Percentiles rank a stretch among this genome's conserved stretches.
These are phyloP conservation scores for Paramecium tetraurelia DNA, from an alignment of 73 alveolate genomes.

Conservation along the genomic window DNA sequence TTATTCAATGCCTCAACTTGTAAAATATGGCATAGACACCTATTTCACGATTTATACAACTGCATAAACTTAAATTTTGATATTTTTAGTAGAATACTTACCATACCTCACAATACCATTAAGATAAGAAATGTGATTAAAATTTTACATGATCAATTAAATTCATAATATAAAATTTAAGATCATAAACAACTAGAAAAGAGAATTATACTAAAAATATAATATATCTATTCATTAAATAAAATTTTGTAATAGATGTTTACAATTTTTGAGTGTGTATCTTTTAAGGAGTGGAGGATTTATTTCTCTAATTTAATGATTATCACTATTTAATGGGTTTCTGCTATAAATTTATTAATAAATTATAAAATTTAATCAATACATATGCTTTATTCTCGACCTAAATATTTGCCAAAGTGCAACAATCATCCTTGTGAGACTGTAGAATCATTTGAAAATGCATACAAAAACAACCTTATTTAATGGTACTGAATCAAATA, in stretches of 20 bases:
- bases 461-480: conserved; percentile 10
- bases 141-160: not conserved
- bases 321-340: too few species aligned
- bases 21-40: too few species aligned
- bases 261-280: not conserved
- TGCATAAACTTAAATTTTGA: not conserved
- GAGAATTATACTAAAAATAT: not conserved
- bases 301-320: not conserved
- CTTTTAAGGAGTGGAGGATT: not conserved
- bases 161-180: not conserved
- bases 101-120: not conserved
- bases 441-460: not conserved
- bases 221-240: not conserved
- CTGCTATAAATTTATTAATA: not conserved
- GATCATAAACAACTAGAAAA: not conserved
- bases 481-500: not conserved
- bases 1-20: not conserved
- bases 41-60: too few species aligned
- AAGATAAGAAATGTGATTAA: not conserved
- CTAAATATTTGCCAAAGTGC: not conserved
- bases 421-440: not conserved
- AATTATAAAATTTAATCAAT: not conserved
- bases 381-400: not conserved
- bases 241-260: not conserved
- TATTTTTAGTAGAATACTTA: not conserved